Evolutionary conservation across 2,329 filamentous ascomycete species (phyloP).

Genomic region (Thyridium curvatum): DNA sequence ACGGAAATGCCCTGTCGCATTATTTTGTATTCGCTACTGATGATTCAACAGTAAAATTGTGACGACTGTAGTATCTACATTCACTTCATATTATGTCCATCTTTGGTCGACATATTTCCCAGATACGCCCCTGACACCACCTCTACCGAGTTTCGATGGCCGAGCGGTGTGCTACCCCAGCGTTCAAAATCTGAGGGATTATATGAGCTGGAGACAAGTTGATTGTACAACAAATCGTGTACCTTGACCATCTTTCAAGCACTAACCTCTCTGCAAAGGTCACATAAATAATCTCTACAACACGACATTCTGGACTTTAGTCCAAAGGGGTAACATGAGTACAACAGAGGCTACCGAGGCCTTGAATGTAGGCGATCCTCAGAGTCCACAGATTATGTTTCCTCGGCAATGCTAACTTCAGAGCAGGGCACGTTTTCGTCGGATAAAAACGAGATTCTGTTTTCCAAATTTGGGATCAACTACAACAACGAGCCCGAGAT

Average conservation of each 20-base stretch:
- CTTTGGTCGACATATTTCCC: slow-evolving; percentile 75
- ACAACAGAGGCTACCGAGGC: slow-evolving; percentile 21
- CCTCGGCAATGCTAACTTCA: too few relatives aligned
- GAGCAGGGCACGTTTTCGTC: slow-evolving; percentile 69
- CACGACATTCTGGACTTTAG: slow-evolving; percentile 89
- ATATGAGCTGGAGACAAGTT: slow-evolving; percentile 94
- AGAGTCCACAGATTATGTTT: too few relatives aligned
- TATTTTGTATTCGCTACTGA: slow-evolving; percentile 2
- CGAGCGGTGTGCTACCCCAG: slow-evolving; percentile 86
- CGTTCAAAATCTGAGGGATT: slow-evolving; percentile 77
- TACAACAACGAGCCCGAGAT: slow-evolving; percentile 96
- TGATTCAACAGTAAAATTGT: slow-evolving; percentile 66
- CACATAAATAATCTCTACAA: slow-evolving; percentile 99
- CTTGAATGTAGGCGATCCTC: too few relatives aligned
- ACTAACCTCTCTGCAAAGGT: slow-evolving; percentile 39
- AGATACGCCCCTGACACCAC: slow-evolving; percentile 60
- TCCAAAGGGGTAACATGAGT: slow-evolving; percentile 69
- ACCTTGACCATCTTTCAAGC: not conserved
- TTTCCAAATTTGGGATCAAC: slow-evolving; percentile 82
- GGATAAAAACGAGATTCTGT: slow-evolving; percentile 96
- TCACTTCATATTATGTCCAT: slow-evolving; percentile 84
- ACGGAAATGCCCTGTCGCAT: slow-evolving; percentile 15
- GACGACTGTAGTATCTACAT: slow-evolving; percentile 85
- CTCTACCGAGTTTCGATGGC: slow-evolving; percentile 87
- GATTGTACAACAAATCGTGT: slow-evolving; percentile 56